Evolutionary conservation across 2,329 filamentous ascomycete genomes (phyloP).

Genomic region (Pseudocercospora macadamiae): DNA sequence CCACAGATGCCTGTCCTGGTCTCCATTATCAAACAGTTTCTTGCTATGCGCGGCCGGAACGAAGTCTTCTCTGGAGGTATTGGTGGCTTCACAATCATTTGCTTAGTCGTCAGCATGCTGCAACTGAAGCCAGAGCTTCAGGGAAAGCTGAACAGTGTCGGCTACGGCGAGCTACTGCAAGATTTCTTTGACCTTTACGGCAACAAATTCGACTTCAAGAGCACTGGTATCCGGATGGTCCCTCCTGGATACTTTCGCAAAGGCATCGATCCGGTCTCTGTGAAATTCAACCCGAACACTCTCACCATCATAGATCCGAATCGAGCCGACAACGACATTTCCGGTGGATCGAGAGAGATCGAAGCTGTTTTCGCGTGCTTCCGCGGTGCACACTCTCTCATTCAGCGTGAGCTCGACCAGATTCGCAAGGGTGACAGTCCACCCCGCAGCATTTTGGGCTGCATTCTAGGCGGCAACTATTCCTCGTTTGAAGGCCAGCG

Average conservation of each 20-base stretch:
- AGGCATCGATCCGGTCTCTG: slow-evolving; percentile 54
- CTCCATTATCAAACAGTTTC: slow-evolving; percentile 86
- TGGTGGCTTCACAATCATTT: slow-evolving; percentile 92
- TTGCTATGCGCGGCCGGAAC: slow-evolving; percentile 86
- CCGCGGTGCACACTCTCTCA: slow-evolving; percentile 60
- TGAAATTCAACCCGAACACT: slow-evolving; percentile 61
- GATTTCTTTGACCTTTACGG: slow-evolving; percentile 91
- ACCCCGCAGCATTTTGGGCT: slow-evolving; percentile 65
- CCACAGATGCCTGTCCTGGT: slow-evolving; percentile 86
- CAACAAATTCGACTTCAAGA: slow-evolving; percentile 71
- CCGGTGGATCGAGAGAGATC: slow-evolving; percentile 78
- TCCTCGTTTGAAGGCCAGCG: slow-evolving; percentile 58
- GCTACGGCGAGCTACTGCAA: slow-evolving; percentile 78
- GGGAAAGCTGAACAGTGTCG: slow-evolving; percentile 59
- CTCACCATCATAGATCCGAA: slow-evolving; percentile 94
- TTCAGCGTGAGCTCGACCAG: slow-evolving; percentile 48
- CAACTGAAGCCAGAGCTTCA: slow-evolving; percentile 76
- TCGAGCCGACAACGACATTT: slow-evolving; percentile 80
- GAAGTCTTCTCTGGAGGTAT: slow-evolving; percentile 90
- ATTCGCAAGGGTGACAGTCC: slow-evolving; percentile 43
- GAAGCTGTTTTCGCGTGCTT: slow-evolving; percentile 70
- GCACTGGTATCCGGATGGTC: slow-evolving; percentile 73
- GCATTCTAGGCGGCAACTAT: slow-evolving; percentile 79
- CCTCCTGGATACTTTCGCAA: slow-evolving; percentile 78
- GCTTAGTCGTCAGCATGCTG: slow-evolving; percentile 85